Base-by-base conservation (phyloP, 2,329 filamentous ascomycete genomes). In the Clarireedia monteithiana region DNA sequence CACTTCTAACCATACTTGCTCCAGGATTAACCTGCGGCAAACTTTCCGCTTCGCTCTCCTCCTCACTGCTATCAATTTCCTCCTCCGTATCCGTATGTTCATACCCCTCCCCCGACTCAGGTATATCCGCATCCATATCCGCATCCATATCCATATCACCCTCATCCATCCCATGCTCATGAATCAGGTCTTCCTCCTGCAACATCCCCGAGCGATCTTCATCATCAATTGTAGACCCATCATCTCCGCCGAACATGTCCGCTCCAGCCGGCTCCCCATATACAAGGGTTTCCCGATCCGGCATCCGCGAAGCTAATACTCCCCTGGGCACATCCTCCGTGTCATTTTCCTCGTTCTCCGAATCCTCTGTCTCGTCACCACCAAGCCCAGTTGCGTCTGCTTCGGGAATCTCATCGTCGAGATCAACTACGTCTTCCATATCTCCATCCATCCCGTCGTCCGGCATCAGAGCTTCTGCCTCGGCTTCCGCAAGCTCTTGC, bases 1-100 rank as follows among this genome's bases (percentile, higher is more conserved):
- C 67, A 55, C 67, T 69, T 26, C 67, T 60, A 7, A 69, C 62
- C 66, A 69, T 65, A 57, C 67, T 69, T 10, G 63, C 50, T 12
- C 54, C 54, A 26, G 53, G 58, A 26, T 58, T 59, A 39, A 48
- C 58, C 27, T 42, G 57, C 14, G 63, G 58, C 4, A 65, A 48
- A 14, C 74, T 70, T 5, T 73, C 73, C 24, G 73, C 71, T 17
- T 67, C 65, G 30, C 69, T 68, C 34, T 71, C 70, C 36, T 53
- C 50, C 40, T 53, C 73, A 59, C 76, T 79, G 65, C 76, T 81
- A 58, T 71, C 77, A 51, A 83, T 62, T 51, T 84, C 83, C 7
- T 77, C 85, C 62, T 89, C 86, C 2, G 85, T 86, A 70, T 90
- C 87, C 7, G 87, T 90, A 67, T 90, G 86, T 73, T 91, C 86